Evolutionary conservation across 352 stramenopile genomes (phyloP).

Genomic region (Saprolegnia parasitica): DNA sequence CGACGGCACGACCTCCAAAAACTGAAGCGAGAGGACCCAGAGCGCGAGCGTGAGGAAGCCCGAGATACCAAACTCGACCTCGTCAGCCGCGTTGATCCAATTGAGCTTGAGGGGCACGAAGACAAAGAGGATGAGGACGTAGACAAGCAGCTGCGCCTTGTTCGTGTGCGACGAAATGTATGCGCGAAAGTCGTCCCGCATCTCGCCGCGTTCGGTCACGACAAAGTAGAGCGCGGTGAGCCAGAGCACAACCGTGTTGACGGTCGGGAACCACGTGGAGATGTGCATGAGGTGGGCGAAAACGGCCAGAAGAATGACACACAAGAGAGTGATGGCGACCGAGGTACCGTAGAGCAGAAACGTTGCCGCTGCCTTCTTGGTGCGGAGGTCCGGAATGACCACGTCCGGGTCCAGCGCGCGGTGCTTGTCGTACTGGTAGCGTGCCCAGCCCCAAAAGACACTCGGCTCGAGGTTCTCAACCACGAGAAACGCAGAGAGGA

Average conservation of each 20-base stretch:
- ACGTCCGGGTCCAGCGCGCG: too few relatives aligned
- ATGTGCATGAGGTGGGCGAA: too few relatives aligned
- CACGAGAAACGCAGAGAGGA: background rate
- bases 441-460: too few relatives aligned
- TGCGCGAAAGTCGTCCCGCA: background rate
- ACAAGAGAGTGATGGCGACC: too few relatives aligned
- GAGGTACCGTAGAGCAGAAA: too few relatives aligned
- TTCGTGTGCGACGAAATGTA: conserved; percentile 17
- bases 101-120: conserved; percentile 19
- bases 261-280: background rate
- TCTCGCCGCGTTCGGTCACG: conserved; percentile 10
- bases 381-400: too few relatives aligned
- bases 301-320: too few relatives aligned
- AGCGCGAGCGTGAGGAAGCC: conserved; percentile 1
- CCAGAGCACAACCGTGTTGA: conserved; percentile 15
- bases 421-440: too few relatives aligned
- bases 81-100: background rate
- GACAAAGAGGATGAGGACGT: conserved; percentile 18
- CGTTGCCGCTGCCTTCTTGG: too few relatives aligned
- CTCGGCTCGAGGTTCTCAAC: background rate
- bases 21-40: conserved; percentile 5
- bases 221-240: conserved; percentile 10
- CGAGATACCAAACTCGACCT: background rate
- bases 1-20: conserved; percentile 14
- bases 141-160: conserved; percentile 15